phyloP scores from a whole-genome alignment of 2,329 filamentous ascomycete species.

The Corniculantispora saksenae region DNA sequence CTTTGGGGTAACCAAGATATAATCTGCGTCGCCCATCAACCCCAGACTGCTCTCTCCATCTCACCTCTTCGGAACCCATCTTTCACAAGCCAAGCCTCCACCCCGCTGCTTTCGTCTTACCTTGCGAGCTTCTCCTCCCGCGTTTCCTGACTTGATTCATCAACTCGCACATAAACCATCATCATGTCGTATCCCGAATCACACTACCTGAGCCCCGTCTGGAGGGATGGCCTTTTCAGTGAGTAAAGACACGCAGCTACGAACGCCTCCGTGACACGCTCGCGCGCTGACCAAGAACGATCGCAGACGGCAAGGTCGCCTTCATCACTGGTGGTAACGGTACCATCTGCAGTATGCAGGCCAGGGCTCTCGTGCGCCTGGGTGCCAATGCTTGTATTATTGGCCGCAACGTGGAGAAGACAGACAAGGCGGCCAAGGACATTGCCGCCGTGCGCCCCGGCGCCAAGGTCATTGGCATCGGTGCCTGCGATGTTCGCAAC shows the following conservation, averaged over 20 bases:
- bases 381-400: slow-evolving; percentile 94
- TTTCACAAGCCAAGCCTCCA: background rate
- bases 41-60: background rate
- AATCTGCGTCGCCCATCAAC: background rate
- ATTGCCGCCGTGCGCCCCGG: slow-evolving; percentile 78
- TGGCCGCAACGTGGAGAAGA: slow-evolving; percentile 87
- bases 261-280: background rate
- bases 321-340: slow-evolving; percentile 96
- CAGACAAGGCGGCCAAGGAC: slow-evolving; percentile 74
- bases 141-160: background rate
- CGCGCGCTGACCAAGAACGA: background rate
- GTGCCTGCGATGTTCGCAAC: slow-evolving; percentile 75
- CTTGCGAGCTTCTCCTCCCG: background rate
- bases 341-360: slow-evolving; percentile 91
- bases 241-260: slow-evolving; percentile 29
- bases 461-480: slow-evolving; percentile 83
- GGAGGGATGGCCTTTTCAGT: slow-evolving; percentile 89
- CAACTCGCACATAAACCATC: slow-evolving; percentile 24
- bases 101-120: background rate
- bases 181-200: slow-evolving; percentile 69
- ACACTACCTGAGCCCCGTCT: slow-evolving; percentile 78
- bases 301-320: slow-evolving; percentile 76
- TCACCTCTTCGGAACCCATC: background rate
- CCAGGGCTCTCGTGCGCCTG: slow-evolving; percentile 84
- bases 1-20: background rate